Percentiles rank a stretch among this genome's conserved stretches.
Conservation (phyloP, 345 rosid genomes). For the Rhodamnia argentea region DNA sequence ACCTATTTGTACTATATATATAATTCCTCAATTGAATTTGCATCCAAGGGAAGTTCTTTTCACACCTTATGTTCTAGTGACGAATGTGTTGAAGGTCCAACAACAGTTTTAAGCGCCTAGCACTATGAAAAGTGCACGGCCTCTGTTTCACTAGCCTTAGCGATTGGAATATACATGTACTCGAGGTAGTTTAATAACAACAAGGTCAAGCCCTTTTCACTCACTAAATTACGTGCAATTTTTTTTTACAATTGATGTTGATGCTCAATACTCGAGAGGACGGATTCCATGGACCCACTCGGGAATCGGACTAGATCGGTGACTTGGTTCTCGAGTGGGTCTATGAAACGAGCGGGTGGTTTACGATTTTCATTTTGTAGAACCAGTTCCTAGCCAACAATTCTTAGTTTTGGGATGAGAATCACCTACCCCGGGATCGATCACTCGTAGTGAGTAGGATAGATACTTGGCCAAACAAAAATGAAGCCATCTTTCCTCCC, state of each 20-base stretch:
- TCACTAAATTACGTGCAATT: slow-evolving; percentile 20
- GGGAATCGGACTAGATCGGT: accelerated
- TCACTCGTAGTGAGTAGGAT: too few relatives aligned
- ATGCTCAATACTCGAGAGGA: too few relatives aligned
- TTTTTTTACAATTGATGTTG: too few relatives aligned
- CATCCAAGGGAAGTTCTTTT: slow-evolving; percentile 31
- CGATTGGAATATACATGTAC: slow-evolving; percentile 17
- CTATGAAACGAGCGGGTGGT: too few relatives aligned
- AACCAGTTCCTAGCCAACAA: too few relatives aligned
- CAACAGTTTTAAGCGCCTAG: slow-evolving; percentile 26
- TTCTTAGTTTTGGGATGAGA: too few relatives aligned
- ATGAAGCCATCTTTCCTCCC: too few relatives aligned
- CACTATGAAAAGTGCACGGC: slow-evolving; percentile 23
- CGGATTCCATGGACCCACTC: not conserved
- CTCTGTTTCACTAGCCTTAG: not conserved
- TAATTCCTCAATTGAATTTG: slow-evolving; percentile 11
- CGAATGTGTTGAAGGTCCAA: slow-evolving; percentile 23
- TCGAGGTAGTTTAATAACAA: slow-evolving; percentile 26
- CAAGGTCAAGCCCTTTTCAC: slow-evolving; percentile 27
- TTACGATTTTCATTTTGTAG: too few relatives aligned
- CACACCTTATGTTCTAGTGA: slow-evolving; percentile 27
- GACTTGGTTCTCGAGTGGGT: not conserved
- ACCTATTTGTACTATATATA: too few relatives aligned
- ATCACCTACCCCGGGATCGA: too few relatives aligned
- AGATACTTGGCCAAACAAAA: too few relatives aligned